Base-by-base conservation (phyloP, 2,329 filamentous ascomycete species). In the Epichloe sylvatica region DNA sequence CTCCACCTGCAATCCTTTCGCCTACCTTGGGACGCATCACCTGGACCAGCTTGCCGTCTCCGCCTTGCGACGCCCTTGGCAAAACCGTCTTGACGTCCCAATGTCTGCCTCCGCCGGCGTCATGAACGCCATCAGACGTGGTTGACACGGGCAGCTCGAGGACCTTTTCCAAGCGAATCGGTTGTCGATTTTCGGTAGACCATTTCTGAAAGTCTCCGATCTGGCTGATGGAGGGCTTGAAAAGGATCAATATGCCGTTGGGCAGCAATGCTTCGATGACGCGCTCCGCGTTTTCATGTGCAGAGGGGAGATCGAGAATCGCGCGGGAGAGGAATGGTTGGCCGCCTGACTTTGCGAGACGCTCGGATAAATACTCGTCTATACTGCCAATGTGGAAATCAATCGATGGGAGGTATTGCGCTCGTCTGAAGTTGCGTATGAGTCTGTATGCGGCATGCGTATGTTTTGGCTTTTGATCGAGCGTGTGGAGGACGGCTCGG, bases 191-290 rank as follows among this genome's bases (percentile, higher is more conserved):
- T 30, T 73, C 65, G 51, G 73, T 74, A 34, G 80, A 49, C 66
- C 66, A 68, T 19, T 59, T 51, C 38, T 64, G 59, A 51, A 82
- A 84, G 5, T 80, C 74, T 39, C 75, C 79, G 49, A 91, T 83
- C 63, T 91, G 86, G 9, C 85, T 89, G 51, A 92, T 80, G 57
- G 80, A 86, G 0, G 86, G 86, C 55, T 80, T 81, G 67, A 89
- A 92, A 1, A 88, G 72, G 13, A 84, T 70, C 35, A 91, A 67
- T 8, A 77, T 68, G 0, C 81, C 86, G 58, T 84, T 77, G 2
- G 76, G 71, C 38, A 76, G 76, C 48, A 92, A 65, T 13, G 80
- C 77, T n/a, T 70, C 60, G 5, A 75, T 67, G 21, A 82, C 69
- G 25, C 68, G 67, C 2, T 66, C 64, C 2, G 67, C 65, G 33